phyloP scores from a whole-genome alignment of 495 filamentous ascomycete species.

The Penicillium odoratum region DNA sequence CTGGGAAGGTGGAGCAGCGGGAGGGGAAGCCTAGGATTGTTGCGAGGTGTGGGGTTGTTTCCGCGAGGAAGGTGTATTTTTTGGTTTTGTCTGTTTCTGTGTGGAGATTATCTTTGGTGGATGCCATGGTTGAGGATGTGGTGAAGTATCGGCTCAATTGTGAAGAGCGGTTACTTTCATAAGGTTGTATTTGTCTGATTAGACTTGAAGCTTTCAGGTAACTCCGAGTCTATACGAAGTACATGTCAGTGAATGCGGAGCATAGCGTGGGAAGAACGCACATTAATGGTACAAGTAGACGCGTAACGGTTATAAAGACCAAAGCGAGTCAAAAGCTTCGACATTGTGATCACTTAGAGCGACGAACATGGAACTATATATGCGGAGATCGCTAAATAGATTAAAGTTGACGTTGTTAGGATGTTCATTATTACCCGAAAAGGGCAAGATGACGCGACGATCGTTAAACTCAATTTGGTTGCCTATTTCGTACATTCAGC shows the following conservation, averaged over 20 bases:
- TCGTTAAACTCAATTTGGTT: slow-evolving; percentile 14
- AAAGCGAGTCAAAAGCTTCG: not conserved
- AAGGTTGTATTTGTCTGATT: not conserved
- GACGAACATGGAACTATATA: not conserved
- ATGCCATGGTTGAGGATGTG: not conserved
- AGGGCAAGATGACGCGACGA: slow-evolving; percentile 22
- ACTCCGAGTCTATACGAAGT: not conserved
- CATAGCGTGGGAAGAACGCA: not conserved
- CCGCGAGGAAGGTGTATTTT: slow-evolving; percentile 26
- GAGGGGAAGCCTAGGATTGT: slow-evolving; percentile 40
- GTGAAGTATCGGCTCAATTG: not conserved
- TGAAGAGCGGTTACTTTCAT: not conserved
- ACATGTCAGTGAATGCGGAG: not conserved
- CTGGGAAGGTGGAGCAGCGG: slow-evolving; percentile 25
- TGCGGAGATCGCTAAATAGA: not conserved
- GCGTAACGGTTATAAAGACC: not conserved
- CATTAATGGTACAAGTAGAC: not conserved
- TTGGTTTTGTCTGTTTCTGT: slow-evolving; percentile 14
- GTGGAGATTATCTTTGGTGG: slow-evolving; percentile 11
- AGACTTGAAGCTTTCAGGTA: not conserved
- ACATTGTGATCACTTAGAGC: not conserved
- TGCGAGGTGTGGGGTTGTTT: slow-evolving; percentile 30
- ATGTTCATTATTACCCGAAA: slow-evolving; percentile 11
- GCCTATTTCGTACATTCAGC: slow-evolving; percentile 5
- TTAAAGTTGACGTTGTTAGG: not conserved